A percentile compares a stretch with the other conserved stretches of the same genome.
Evolutionary conservation across 2,329 filamentous ascomycete genomes (phyloP).

Genomic region (Paraconiothyrium sp.): DNA sequence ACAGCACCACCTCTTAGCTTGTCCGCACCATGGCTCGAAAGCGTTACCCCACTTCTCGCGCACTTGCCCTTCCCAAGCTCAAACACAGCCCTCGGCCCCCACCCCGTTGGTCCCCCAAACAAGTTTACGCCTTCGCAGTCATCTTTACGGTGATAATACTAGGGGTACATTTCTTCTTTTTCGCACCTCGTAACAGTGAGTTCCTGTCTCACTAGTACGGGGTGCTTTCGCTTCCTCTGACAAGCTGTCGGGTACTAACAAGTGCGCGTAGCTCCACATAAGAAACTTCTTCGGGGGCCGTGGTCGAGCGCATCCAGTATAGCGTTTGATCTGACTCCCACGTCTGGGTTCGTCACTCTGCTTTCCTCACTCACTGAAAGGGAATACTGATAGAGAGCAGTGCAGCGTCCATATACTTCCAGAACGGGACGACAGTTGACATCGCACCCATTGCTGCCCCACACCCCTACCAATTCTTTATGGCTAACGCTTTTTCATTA

Average conservation of each 20-base stretch:
- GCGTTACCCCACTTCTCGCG: not conserved
- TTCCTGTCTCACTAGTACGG: not conserved
- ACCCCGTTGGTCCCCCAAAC: not conserved
- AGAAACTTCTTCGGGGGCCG: too few relatives aligned
- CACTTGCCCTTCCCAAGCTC: not conserved
- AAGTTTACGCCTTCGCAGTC: not conserved
- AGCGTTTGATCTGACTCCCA: not conserved
- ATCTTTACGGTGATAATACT: not conserved
- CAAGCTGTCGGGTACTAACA: not conserved
- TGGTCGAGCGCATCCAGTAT: not conserved
- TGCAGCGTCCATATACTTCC: constrained; percentile 5
- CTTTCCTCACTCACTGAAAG: not conserved
- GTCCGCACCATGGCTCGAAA: not conserved
- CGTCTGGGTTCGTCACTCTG: not conserved
- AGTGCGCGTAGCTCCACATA: not conserved
- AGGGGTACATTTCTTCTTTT: not conserved
- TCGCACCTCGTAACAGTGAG: not conserved
- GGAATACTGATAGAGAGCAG: not conserved
- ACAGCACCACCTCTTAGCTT: too few relatives aligned
- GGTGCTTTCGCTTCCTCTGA: not conserved
- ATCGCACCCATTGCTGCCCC: constrained; percentile 19
- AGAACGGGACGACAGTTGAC: constrained; percentile 17
- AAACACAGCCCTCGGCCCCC: not conserved
- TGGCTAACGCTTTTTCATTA: not conserved
- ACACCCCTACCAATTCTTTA: constrained; percentile 20